Conservation (phyloP, 352 stramenopile genomes). For the Phytophthora nicotianae region DNA sequence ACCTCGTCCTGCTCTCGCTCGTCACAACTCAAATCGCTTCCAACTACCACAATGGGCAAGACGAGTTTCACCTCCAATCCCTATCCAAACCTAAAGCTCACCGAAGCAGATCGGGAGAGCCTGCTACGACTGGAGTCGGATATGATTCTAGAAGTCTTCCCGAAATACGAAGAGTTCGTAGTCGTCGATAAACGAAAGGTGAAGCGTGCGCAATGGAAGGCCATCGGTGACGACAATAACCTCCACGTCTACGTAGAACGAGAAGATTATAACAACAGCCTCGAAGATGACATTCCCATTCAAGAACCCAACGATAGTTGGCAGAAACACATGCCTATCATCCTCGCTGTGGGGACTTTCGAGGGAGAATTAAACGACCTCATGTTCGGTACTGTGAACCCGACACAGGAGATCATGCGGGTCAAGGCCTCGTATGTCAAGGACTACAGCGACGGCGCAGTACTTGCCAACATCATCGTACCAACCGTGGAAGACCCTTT, state of each 20-base stretch:
- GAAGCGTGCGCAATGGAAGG: conserved; percentile 32
- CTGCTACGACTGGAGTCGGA: conserved; percentile 28
- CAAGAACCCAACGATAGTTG: conserved; percentile 14
- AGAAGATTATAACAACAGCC: conserved; percentile 15
- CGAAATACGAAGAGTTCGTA: conserved; percentile 35
- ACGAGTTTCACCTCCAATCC: conserved; percentile 31
- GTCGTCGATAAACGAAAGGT: conserved; percentile 23
- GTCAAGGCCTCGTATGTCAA: conserved; percentile 57
- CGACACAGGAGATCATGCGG: conserved; percentile 49
- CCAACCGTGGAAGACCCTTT: conserved; percentile 43
- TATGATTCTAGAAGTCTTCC: conserved; percentile 32
- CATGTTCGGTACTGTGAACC: conserved; percentile 59
- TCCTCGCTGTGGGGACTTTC: conserved; percentile 53
- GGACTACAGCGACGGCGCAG: conserved; percentile 45
- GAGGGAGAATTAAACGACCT: conserved; percentile 58
- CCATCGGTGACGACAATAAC: conserved; percentile 30
- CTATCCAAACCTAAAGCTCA: conserved; percentile 30
- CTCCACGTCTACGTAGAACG: conserved; percentile 39
- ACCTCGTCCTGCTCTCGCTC: neutral
- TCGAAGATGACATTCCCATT: neutral
- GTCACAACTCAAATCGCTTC: conserved; percentile 23
- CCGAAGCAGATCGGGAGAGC: conserved; percentile 17
- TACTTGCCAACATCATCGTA: conserved; percentile 43
- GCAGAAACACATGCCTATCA: conserved; percentile 39
- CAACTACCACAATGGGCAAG: conserved; percentile 25